Percentiles rank a stretch among this genome's conserved stretches.
Evolutionary conservation across 2,329 filamentous ascomycete species (phyloP).

Genomic region (Apiospora kogelbergensis): DNA sequence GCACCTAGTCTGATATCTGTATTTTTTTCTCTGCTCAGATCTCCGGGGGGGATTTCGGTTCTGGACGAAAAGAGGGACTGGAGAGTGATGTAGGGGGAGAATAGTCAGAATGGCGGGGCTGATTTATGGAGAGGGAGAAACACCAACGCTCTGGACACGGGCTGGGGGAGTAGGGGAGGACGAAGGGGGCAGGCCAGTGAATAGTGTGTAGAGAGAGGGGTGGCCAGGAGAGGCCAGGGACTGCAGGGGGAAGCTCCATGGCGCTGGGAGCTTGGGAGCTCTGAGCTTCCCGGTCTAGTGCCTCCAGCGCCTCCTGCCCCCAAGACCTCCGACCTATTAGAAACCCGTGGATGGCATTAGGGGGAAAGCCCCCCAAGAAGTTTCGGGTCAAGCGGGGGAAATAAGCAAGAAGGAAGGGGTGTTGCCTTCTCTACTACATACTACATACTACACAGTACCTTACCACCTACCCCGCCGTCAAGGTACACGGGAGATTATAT

Average conservation of each 20-base stretch:
- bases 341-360: neutral
- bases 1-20: constrained; percentile 1
- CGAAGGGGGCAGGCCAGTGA: neutral
- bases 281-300: neutral
- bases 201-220: neutral
- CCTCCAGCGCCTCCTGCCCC: neutral
- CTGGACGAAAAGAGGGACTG: constrained; percentile 4
- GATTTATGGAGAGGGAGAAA: neutral
- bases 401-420: neutral
- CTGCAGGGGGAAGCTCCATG: no score
- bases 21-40: neutral
- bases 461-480: constrained; percentile 1
- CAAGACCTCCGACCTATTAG: neutral
- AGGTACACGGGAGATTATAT: neutral
- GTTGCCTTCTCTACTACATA: neutral
- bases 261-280: neutral
- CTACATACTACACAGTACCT: no score
- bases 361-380: neutral
- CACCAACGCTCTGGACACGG: constrained; percentile 5
- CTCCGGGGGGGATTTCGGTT: constrained; percentile 6
- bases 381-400: constrained; percentile 5
- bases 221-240: neutral
- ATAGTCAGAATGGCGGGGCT: constrained; percentile 1
- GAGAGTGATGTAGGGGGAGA: neutral
- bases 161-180: neutral